Evolutionary conservation across 208 protist genomes (phyloP).

Genomic region (Vickermania ingenoplastis): DNA sequence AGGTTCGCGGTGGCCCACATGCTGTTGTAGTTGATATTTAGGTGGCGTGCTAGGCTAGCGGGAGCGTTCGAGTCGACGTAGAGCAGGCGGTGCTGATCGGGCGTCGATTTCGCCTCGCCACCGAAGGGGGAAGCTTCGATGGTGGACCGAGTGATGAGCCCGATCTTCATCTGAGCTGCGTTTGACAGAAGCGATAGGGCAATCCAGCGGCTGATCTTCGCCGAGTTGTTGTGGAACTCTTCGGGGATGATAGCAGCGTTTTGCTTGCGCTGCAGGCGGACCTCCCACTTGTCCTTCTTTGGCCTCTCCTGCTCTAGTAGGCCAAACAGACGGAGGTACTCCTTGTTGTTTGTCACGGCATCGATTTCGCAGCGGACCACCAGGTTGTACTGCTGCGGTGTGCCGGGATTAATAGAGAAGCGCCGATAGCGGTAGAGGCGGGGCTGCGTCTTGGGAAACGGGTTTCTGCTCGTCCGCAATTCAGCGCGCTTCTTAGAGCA

Average conservation of each 20-base stretch:
- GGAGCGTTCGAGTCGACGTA: conserved; percentile 49
- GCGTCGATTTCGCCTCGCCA: conserved; percentile 13
- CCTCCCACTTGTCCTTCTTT: conserved; percentile 36
- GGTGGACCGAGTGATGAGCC: conserved; percentile 47
- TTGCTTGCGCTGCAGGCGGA: conserved; percentile 36
- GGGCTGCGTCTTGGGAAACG: conserved; percentile 51
- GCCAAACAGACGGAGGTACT: conserved; percentile 63
- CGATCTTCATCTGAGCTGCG: conserved; percentile 71
- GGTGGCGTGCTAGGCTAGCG: conserved; percentile 36
- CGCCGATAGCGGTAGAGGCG: conserved; percentile 81
- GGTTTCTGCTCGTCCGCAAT: conserved; percentile 35
- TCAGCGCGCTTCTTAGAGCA: conserved; percentile 45
- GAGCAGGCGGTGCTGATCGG: conserved; percentile 48
- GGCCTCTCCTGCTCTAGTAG: conserved; percentile 66
- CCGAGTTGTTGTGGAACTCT: conserved; percentile 52
- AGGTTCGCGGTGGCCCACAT: conserved; percentile 78
- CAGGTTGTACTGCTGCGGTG: conserved; percentile 65
- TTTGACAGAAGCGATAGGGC: conserved; percentile 66
- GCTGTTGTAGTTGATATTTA: conserved; percentile 49
- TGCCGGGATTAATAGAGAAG: conserved; percentile 62
- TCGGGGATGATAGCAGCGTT: conserved; percentile 35
- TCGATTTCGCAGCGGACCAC: conserved; percentile 84
- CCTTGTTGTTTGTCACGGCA: conserved; percentile 31
- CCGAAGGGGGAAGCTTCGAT: conserved; percentile 23
- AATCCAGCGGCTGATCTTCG: conserved; percentile 84